Base-by-base conservation (phyloP, 176 grass and related monocot genomes). In the Musa itinerans region DNA sequence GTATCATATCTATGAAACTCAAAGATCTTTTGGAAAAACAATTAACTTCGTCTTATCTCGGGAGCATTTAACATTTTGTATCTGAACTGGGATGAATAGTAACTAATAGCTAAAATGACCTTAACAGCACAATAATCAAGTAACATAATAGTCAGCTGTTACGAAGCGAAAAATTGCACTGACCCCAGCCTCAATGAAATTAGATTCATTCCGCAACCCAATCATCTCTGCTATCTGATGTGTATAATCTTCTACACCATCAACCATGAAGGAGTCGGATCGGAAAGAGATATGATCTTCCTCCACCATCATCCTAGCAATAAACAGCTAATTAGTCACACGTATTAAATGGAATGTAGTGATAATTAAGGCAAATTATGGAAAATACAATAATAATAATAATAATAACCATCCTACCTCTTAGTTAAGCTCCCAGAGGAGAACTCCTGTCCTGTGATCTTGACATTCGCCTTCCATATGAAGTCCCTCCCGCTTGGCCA, bases 211-310 rank as follows among this genome's bases (percentile, higher is more conserved):
- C 72, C 78, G 81, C 82, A 99, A 78, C 23, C 95, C 95, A 81
- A 91, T 94, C 95, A 99, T 94, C 82, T 99, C 95, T 0, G 95
- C 88, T 78, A 99, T 94, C 79, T 87, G 95, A 86, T 99, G 95
- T 3, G 90, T 82, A 65, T 99, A 99, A 81, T 99, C 95, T 64
- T 94, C 90, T 51, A 99, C 90, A 49, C 95, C 95, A 20, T 99
- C 90, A 16, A 92, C 70, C 95, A 99, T 86, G 24, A 94, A 82
- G 1, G 95, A 88, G 65, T 94, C 90, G 1, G 95, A 89, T 67
- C 80, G 90, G 55, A 99, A 99, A 20, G 95, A 99, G 78, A 99
- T 91, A 80, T 99, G 90, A 75, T 99, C 95, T 89, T 99, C 90
- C 69, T 99, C 95, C 50, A 99, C 95, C 95, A 99, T 99, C 95